Percentiles rank a stretch among this genome's conserved stretches.
Conservation (phyloP, 306 rosid genomes). For the Coriaria nepalensis region DNA sequence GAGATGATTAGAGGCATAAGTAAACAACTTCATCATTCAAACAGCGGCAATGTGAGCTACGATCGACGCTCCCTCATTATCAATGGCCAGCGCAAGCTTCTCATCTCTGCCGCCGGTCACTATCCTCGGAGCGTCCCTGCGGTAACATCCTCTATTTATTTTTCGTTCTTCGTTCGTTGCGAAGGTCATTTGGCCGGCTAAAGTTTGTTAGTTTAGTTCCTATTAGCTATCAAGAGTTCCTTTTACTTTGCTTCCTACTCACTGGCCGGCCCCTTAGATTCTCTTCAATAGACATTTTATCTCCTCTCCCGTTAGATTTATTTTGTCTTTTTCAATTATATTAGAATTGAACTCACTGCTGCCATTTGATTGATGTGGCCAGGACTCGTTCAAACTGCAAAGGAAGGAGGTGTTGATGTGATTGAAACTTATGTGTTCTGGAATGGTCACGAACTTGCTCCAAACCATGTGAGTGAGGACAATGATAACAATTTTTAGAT, state of each 20-base stretch:
- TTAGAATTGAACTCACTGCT: not conserved
- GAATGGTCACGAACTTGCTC: slow-evolving; percentile 94
- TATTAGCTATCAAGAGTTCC: not conserved
- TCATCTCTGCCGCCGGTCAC: slow-evolving; percentile 85
- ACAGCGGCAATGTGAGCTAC: slow-evolving; percentile 60
- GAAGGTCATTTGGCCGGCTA: not conserved
- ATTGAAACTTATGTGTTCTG: slow-evolving; percentile 92
- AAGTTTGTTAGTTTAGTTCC: not conserved
- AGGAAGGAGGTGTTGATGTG: slow-evolving; percentile 72
- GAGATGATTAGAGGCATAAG: no score
- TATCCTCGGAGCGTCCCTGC: slow-evolving; percentile 92
- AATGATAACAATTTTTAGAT: not conserved
- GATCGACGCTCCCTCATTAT: slow-evolving; percentile 73
- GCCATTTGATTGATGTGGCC: slow-evolving; percentile 69
- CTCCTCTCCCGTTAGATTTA: not conserved
- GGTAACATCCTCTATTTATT: slow-evolving; percentile 21
- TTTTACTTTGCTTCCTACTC: no score
- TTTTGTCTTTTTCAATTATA: not conserved
- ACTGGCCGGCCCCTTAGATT: no score
- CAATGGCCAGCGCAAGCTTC: slow-evolving; percentile 63
- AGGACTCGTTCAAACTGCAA: slow-evolving; percentile 65
- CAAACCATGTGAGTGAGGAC: slow-evolving; percentile 48
- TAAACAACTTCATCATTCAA: no score
- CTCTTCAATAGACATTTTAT: not conserved
- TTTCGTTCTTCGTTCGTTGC: not conserved